Conservation (phyloP, 2,329 filamentous ascomycete species). For the Fusarium papillatum region DNA sequence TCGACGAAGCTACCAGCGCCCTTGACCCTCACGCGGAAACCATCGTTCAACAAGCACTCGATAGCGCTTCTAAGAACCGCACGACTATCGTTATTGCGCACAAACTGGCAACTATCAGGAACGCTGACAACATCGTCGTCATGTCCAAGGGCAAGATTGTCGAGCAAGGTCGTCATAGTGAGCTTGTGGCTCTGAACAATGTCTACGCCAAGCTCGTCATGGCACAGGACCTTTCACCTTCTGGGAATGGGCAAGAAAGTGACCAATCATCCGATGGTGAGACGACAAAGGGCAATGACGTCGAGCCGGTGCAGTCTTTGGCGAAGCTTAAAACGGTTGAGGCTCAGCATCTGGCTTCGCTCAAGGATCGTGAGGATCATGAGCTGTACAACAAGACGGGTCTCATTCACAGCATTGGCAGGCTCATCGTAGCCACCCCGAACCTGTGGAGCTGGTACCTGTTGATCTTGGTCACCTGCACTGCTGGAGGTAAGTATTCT, state of each 20-base stretch:
- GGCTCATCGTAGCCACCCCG: background rate
- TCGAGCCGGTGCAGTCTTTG: background rate
- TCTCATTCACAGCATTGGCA: conserved; percentile 13
- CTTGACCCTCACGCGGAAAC: conserved; percentile 56
- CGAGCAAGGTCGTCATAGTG: conserved; percentile 67
- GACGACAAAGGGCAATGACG: background rate
- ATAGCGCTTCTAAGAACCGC: conserved; percentile 64
- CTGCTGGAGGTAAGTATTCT: conserved; percentile 30
- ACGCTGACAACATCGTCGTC: conserved; percentile 75
- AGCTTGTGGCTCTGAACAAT: conserved; percentile 61
- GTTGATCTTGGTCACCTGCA: background rate
- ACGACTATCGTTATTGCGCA: conserved; percentile 77
- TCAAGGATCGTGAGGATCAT: conserved; percentile 43
- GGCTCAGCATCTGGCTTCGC: conserved; percentile 55
- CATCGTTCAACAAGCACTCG: conserved; percentile 67
- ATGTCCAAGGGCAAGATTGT: conserved; percentile 68
- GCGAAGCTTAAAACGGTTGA: background rate
- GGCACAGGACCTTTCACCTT: conserved; percentile 49
- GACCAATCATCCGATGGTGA: background rate
- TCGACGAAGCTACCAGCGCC: conserved; percentile 77
- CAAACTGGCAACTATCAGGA: conserved; percentile 66
- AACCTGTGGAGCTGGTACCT: conserved; percentile 10
- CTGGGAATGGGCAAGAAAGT: background rate
- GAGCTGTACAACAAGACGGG: conserved; percentile 9
- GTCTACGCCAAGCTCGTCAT: conserved; percentile 64